Base-by-base conservation (phyloP, 106 monocot species). In the Xerophyta viscosa region DNA sequence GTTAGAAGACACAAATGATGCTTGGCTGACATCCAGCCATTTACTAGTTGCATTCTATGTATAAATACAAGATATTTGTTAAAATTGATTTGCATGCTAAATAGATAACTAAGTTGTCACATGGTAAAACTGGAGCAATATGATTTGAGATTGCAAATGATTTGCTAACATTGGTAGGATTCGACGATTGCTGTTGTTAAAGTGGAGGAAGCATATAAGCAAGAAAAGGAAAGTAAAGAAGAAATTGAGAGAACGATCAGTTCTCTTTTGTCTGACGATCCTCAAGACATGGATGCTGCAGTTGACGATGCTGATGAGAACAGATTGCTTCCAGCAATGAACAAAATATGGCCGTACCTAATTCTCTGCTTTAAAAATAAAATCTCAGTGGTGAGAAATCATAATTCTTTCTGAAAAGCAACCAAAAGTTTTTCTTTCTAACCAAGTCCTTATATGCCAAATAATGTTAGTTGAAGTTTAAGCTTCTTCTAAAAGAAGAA, bases 331-430 rank as follows among this genome's bases (percentile, higher is more conserved):
- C 96, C 96, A 59, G 85, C 89, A 62, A 72, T 98, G 72, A 85
- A 98, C 63, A 90, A 77, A 66, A 78, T 86, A 48, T 98, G 96
- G 96, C 85, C 96, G 15, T 82, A 78, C 57, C 53, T 89, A 31
- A 57, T 98, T 53, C 73, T 89, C 26, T 89, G 82, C 59, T 52
- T 98, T 37, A 86, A 86, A 64, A 89, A 82, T 62, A 98, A 63
- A 68, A 39, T 68, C 46, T 89, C 96, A 11, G 76, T 82, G 81
- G 96, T 98, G 66, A 47, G 62, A 24, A 26, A 56, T 50, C 18
- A 26, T 23, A 53, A 4, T 24, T 56, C 3, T 49, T 48, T 37
- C 27, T 22, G 24, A 20, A 12, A 44, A 46, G 1, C 10, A 27
- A 4, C 2, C 6, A n/a, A 3, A 33, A 41, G 51, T 6, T 49